Evolutionary conservation across 129 eudicot genomes (phyloP).

Genomic region (Saposhnikovia divaricata): DNA sequence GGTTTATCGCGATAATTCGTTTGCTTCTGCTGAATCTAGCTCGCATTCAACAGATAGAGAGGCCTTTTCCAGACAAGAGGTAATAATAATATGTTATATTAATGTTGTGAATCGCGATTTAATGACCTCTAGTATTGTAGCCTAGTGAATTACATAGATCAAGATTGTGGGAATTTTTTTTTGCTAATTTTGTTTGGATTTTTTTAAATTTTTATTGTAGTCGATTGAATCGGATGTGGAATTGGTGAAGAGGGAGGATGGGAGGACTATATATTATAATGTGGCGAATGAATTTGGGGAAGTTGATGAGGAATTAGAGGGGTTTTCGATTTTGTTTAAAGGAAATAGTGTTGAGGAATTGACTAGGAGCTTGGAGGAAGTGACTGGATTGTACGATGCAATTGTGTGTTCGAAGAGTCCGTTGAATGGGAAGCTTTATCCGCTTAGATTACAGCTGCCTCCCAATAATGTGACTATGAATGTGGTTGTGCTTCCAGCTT

Average conservation of each 20-base stretch:
- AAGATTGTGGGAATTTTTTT: not conserved
- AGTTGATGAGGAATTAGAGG: slow-evolving; percentile 42
- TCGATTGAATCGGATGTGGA: slow-evolving; percentile 33
- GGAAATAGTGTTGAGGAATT: slow-evolving; percentile 66
- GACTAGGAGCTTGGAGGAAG: slow-evolving; percentile 56
- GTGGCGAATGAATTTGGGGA: slow-evolving; percentile 43
- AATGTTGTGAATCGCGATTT: not conserved
- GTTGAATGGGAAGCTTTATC: slow-evolving; percentile 71
- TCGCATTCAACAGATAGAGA: slow-evolving; percentile 31
- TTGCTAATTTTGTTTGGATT: not conserved
- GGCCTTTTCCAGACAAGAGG: slow-evolving; percentile 50
- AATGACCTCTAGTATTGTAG: not conserved
- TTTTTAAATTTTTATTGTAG: slow-evolving; percentile 34
- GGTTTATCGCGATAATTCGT: slow-evolving; percentile 28
- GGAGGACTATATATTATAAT: slow-evolving; percentile 56
- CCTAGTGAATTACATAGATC: not conserved
- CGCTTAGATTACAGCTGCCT: slow-evolving; percentile 78
- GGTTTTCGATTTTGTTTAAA: slow-evolving; percentile 44
- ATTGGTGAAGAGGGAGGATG: slow-evolving; percentile 54
- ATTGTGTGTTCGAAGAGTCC: slow-evolving; percentile 64
- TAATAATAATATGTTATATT: not conserved
- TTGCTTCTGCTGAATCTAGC: slow-evolving; percentile 30
- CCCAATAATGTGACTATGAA: slow-evolving; percentile 74
- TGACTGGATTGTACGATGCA: slow-evolving; percentile 43
- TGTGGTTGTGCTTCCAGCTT: slow-evolving; percentile 62